Conservation (phyloP, 306 rosid genomes). For the Notholithocarpus densiflorus region DNA sequence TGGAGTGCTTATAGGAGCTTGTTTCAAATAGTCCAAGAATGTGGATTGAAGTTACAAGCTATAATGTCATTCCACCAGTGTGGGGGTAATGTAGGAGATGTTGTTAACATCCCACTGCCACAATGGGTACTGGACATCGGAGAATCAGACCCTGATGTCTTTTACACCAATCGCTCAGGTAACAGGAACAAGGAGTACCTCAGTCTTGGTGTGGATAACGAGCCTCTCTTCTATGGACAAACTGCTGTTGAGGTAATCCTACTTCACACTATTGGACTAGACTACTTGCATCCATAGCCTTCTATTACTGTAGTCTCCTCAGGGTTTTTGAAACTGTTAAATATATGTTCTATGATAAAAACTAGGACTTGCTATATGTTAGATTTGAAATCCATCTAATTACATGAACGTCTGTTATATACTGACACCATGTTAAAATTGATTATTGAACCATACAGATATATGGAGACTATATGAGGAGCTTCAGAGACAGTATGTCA, state of each 20-base stretch:
- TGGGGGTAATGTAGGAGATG: slow-evolving; percentile 91
- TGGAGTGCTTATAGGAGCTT: slow-evolving; percentile 76
- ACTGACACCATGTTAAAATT: slow-evolving; percentile 5
- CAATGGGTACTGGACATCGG: slow-evolving; percentile 72
- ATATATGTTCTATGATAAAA: too few relatives aligned
- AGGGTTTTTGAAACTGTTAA: too few relatives aligned
- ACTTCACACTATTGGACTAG: neutral
- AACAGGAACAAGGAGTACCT: slow-evolving; percentile 61
- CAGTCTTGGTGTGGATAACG: slow-evolving; percentile 67
- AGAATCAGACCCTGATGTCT: slow-evolving; percentile 61
- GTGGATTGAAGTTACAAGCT: slow-evolving; percentile 67
- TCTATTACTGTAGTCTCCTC: too few relatives aligned
- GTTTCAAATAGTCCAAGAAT: slow-evolving; percentile 58
- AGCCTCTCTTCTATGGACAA: slow-evolving; percentile 64
- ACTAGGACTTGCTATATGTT: neutral
- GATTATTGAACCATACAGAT: slow-evolving; percentile 32
- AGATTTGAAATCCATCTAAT: neutral
- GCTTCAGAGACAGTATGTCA: slow-evolving; percentile 75
- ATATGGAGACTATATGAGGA: slow-evolving; percentile 70
- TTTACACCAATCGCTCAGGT: slow-evolving; percentile 60
- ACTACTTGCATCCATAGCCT: too few relatives aligned
- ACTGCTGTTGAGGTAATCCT: slow-evolving; percentile 67
- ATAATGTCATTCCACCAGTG: slow-evolving; percentile 97
- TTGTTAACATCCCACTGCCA: slow-evolving; percentile 61
- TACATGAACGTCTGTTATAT: neutral